Percentiles rank a stretch among this genome's conserved stretches.
These are phyloP conservation scores for Suhomyces xylopsoci DNA, from an alignment of 805 yeast genomes.

Conservation along the genomic window DNA sequence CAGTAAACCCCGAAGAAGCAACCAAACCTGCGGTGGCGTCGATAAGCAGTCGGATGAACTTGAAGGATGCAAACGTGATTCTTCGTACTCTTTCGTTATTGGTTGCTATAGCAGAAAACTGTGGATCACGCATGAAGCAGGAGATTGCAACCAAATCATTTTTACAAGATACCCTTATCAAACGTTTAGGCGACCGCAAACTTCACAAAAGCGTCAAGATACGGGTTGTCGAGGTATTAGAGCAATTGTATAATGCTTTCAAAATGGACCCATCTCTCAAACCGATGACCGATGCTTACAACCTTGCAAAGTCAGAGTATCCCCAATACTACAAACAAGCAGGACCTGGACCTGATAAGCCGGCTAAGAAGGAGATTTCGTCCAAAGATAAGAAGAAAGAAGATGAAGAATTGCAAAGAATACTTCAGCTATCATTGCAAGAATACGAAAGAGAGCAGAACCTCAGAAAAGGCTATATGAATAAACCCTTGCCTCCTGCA, in stretches of 20 bases:
- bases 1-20: conserved; percentile 34
- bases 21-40: conserved; percentile 31
- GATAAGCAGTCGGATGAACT: conserved; percentile 22
- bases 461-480: conserved; percentile 23
- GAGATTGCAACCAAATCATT: conserved; percentile 40
- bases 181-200: conserved; percentile 48
- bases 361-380: conserved; percentile 51
- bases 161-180: conserved; percentile 30
- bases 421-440: conserved; percentile 66
- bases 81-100: conserved; percentile 36
- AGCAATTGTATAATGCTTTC: conserved; percentile 64
- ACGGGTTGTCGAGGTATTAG: conserved; percentile 62
- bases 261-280: conserved; percentile 71
- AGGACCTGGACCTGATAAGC: conserved; percentile 47
- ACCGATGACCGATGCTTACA: conserved; percentile 62
- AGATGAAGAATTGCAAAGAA: conserved; percentile 77
- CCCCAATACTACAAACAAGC: conserved; percentile 28
- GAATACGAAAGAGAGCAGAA: conserved; percentile 50
- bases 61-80: conserved; percentile 40
- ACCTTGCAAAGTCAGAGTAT: conserved; percentile 41
- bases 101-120: conserved; percentile 41
- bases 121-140: conserved; percentile 45
- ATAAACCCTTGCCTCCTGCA: conserved; percentile 36
- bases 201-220: conserved; percentile 68
- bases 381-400: conserved; percentile 52